These are phyloP conservation scores for Aspergillus sp. DNA, from an alignment of 2,329 filamentous ascomycete genomes.

Conservation along the genomic window DNA sequence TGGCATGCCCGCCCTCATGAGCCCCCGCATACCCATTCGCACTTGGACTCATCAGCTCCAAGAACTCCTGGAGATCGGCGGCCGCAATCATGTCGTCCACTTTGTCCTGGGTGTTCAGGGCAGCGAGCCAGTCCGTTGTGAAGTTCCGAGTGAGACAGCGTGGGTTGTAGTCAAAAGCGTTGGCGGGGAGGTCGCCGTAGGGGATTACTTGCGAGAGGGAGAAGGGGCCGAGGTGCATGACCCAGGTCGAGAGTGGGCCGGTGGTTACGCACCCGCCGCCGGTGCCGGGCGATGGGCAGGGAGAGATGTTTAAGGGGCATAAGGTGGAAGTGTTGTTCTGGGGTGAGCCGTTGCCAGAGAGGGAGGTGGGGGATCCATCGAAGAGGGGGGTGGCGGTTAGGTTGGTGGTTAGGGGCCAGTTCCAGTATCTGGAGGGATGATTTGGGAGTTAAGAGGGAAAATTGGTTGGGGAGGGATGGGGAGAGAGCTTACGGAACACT, in stretches of 20 bases:
- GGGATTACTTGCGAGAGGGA: neutral
- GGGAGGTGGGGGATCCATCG: constrained; percentile 7
- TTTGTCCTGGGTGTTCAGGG: constrained; percentile 1
- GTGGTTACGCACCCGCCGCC: constrained; percentile 18
- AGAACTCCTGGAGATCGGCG: constrained; percentile 10
- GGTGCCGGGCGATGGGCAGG: constrained; percentile 5
- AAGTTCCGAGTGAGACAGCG: constrained; percentile 17
- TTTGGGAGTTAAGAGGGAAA: neutral
- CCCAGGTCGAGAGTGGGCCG: constrained; percentile 16
- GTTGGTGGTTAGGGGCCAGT: constrained; percentile 14
- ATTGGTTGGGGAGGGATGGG: neutral
- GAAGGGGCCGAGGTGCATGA: constrained; percentile 16
- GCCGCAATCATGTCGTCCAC: constrained; percentile 2
- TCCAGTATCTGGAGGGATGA: constrained; percentile 18
- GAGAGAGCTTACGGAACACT: constrained; percentile 15
- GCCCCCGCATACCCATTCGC: neutral
- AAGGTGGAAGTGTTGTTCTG: constrained; percentile 4
- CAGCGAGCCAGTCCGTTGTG: neutral
- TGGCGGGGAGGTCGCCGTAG: neutral
- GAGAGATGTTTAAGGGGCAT: neutral
- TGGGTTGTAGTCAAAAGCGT: constrained; percentile 16
- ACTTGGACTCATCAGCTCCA: constrained; percentile 11
- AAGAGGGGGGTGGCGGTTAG: constrained; percentile 8
- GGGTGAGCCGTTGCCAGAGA: constrained; percentile 13
- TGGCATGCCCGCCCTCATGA: constrained; percentile 11